A percentile compares a stretch with the other conserved stretches of the same genome.
Conservation (phyloP, 768 basidiomycete genomes). For the Boletus tylopilopsis region DNA sequence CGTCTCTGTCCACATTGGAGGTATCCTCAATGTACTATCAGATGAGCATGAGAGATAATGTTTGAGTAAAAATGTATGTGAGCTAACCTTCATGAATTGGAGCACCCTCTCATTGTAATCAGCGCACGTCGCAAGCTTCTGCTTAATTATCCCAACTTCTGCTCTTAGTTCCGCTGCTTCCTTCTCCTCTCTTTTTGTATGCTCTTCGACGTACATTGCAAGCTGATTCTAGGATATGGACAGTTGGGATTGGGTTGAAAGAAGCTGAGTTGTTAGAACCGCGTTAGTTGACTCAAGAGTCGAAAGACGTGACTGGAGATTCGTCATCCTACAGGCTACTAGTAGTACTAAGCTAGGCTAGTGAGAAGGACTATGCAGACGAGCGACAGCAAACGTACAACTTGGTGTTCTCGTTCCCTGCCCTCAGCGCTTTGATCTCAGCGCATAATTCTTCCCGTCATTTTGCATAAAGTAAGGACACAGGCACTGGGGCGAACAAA, state of each 20-base stretch:
- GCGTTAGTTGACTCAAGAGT: slow-evolving; percentile 61
- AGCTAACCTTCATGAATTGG: slow-evolving; percentile 92
- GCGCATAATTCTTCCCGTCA: slow-evolving; percentile 89
- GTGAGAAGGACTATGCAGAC: not conserved
- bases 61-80: not conserved
- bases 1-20: slow-evolving; percentile 56
- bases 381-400: slow-evolving; percentile 42
- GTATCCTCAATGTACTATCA: slow-evolving; percentile 70
- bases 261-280: slow-evolving; percentile 14
- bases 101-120: slow-evolving; percentile 98
- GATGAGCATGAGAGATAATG: not conserved
- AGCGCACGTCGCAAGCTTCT: slow-evolving; percentile 63
- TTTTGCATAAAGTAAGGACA: not conserved
- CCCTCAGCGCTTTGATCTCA: slow-evolving; percentile 88
- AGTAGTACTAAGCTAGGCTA: too few species aligned
- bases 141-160: slow-evolving; percentile 68
- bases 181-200: slow-evolving; percentile 14
- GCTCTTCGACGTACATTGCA: slow-evolving; percentile 13
- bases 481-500: not conserved
- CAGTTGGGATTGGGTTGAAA: slow-evolving; percentile 18
- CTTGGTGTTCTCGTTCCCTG: slow-evolving; percentile 68
- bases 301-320: slow-evolving; percentile 66
- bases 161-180: slow-evolving; percentile 36
- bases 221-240: slow-evolving; percentile 16
- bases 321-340: slow-evolving; percentile 17